Conservation (phyloP, 164 flowering plant species). For the Umbilicus rupestris region DNA sequence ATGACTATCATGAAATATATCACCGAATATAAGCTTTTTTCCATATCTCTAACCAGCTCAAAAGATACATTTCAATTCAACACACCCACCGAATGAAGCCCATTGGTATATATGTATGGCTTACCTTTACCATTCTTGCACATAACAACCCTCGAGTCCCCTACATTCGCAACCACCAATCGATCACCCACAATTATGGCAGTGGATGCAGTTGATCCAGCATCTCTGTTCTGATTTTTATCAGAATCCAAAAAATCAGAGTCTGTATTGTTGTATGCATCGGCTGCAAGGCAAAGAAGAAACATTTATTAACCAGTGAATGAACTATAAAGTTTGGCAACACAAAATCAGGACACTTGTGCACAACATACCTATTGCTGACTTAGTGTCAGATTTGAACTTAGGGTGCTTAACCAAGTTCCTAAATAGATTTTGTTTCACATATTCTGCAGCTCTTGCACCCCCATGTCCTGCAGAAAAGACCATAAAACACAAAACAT, state of each 20-base stretch:
- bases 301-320: not conserved
- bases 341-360: not conserved
- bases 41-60: not conserved
- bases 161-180: constrained; percentile 10
- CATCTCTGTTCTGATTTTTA: constrained; percentile 10
- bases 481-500: constrained; percentile 1
- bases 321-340: not conserved
- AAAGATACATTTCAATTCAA: not conserved
- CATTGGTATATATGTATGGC: not conserved
- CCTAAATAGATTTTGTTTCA: constrained; percentile 7
- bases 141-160: constrained; percentile 11
- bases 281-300: constrained; percentile 2
- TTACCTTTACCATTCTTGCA: constrained; percentile 7
- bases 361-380: constrained; percentile 4
- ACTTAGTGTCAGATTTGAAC: constrained; percentile 7
- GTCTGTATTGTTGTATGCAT: constrained; percentile 9
- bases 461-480: constrained; percentile 7
- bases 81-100: not conserved
- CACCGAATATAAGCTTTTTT: not conserved
- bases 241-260: constrained; percentile 7
- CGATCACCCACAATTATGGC: constrained; percentile 10
- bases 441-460: constrained; percentile 11
- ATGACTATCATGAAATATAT: not conserved
- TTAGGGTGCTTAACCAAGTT: constrained; percentile 8
- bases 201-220: constrained; percentile 12